phyloP scores from a whole-genome alignment of 2,329 filamentous ascomycete genomes.

The Macrophomina tecta region DNA sequence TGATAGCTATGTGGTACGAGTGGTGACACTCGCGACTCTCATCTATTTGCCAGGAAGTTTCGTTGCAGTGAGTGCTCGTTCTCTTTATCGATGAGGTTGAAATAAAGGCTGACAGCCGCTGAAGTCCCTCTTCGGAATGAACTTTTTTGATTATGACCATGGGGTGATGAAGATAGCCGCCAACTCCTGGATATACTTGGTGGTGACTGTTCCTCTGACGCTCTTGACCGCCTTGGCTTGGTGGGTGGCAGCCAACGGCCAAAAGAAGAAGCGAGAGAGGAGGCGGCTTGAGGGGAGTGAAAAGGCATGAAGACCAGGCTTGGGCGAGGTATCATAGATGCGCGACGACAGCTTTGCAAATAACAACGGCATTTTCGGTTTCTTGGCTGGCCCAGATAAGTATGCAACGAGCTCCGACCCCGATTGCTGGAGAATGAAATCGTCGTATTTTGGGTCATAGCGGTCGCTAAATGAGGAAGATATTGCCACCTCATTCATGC shows the following conservation, averaged over 20 bases:
- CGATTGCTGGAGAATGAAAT: background rate
- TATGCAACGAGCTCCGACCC: background rate
- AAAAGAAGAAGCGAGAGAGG: conserved; percentile 9
- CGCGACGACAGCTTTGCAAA: background rate
- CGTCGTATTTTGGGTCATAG: background rate
- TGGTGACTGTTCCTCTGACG: conserved; percentile 5
- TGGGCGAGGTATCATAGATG: background rate
- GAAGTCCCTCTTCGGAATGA: conserved; percentile 21
- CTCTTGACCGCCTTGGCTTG: conserved; percentile 1
- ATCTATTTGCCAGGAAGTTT: conserved; percentile 13
- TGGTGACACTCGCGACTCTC: conserved; percentile 15
- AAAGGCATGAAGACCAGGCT: background rate
- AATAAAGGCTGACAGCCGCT: background rate
- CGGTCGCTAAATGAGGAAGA: background rate
- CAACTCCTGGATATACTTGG: conserved; percentile 14
- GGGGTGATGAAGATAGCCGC: background rate
- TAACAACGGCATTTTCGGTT: background rate
- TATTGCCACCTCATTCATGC: background rate
- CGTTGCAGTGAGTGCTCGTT: background rate
- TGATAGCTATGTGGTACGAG: conserved; percentile 11
- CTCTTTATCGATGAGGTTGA: background rate
- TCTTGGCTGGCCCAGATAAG: background rate
- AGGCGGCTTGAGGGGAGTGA: background rate
- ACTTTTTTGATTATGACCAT: conserved; percentile 14
- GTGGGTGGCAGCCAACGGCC: conserved; percentile 1